Percentiles rank a stretch among this genome's conserved stretches.
Conservation (phyloP, 352 stramenopile species). For the Lagenidium sp. region DNA sequence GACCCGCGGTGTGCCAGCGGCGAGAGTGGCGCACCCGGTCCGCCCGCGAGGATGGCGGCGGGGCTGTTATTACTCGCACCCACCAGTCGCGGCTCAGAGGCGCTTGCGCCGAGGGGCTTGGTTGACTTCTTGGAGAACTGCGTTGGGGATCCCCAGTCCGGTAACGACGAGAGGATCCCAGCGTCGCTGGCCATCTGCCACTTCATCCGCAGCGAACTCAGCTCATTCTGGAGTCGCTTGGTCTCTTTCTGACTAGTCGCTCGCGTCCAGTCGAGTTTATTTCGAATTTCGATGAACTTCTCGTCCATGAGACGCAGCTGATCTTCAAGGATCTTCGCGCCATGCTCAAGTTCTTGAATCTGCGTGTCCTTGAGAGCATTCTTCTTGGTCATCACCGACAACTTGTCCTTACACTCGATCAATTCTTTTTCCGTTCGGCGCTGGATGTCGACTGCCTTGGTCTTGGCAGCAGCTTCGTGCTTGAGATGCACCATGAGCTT, state of each 20-base stretch:
- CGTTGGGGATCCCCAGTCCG: constrained; percentile 31
- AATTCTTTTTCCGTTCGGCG: constrained; percentile 78
- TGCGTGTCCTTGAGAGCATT: constrained; percentile 76
- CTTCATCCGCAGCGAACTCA: constrained; percentile 59
- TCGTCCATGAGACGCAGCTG: constrained; percentile 96
- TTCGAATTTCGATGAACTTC: constrained; percentile 95
- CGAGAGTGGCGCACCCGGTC: constrained; percentile 12
- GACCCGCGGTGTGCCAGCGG: too few species aligned
- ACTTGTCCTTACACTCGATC: constrained; percentile 47
- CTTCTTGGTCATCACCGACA: constrained; percentile 64
- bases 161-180: constrained; percentile 26
- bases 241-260: constrained; percentile 79
- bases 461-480: constrained; percentile 92
- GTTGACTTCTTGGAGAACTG: constrained; percentile 20
- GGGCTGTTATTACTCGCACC: constrained; percentile 12
- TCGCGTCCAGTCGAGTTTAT: constrained; percentile 93
- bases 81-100: constrained; percentile 38
- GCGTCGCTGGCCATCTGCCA: constrained; percentile 65
- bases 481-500: constrained; percentile 97
- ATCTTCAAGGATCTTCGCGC: constrained; percentile 91
- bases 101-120: constrained; percentile 32
- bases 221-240: constrained; percentile 54
- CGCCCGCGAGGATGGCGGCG: constrained; percentile 1
- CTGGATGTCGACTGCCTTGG: constrained; percentile 68
- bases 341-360: constrained; percentile 89